These are phyloP conservation scores for Coniosporium apollinis DNA, from an alignment of 495 filamentous ascomycete species.

Conservation along the genomic window DNA sequence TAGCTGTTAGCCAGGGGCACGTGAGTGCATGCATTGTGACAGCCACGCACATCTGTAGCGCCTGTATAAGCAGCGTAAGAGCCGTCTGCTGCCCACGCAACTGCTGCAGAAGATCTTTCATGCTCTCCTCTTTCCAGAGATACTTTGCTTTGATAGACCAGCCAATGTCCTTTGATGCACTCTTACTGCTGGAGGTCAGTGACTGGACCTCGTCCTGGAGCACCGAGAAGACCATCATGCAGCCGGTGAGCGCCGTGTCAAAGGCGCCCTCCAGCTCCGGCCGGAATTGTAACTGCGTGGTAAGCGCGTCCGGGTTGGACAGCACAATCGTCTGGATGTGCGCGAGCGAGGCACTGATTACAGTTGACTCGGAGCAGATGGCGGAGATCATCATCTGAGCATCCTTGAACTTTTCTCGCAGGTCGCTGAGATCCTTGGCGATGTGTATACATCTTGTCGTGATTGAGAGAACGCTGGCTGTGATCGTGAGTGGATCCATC, in stretches of 20 bases:
- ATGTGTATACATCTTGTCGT: slow-evolving; percentile 2
- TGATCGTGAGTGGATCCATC: slow-evolving; percentile 7
- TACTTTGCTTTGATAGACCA: slow-evolving; percentile 1
- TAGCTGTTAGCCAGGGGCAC: not conserved
- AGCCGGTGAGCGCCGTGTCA: slow-evolving; percentile 6
- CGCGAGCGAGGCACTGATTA: slow-evolving; percentile 5
- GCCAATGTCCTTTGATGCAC: not conserved
- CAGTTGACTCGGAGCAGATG: slow-evolving; percentile 5
- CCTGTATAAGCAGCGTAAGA: slow-evolving; percentile 8
- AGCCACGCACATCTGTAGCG: slow-evolving; percentile 6
- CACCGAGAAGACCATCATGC: slow-evolving; percentile 3
- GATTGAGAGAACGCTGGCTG: slow-evolving; percentile 2
- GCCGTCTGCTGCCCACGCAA: slow-evolving; percentile 9
- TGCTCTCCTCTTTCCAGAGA: slow-evolving; percentile 10
- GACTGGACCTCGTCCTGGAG: slow-evolving; percentile 4
- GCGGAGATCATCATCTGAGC: slow-evolving; percentile 6
- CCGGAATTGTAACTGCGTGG: slow-evolving; percentile 1
- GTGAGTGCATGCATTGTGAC: not conserved
- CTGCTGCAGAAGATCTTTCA: slow-evolving; percentile 12
- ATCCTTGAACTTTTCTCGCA: slow-evolving; percentile 2
- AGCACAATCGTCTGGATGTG: slow-evolving; percentile 5
- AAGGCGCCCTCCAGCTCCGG: slow-evolving; percentile 5
- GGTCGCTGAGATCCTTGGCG: slow-evolving; percentile 2
- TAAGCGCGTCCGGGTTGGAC: not conserved
- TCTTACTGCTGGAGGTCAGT: not conserved